Percentiles rank a stretch among this genome's conserved stretches.
Evolutionary conservation across 2,329 filamentous ascomycete species (phyloP).

Genomic region (Paecilomyces sp.): DNA sequence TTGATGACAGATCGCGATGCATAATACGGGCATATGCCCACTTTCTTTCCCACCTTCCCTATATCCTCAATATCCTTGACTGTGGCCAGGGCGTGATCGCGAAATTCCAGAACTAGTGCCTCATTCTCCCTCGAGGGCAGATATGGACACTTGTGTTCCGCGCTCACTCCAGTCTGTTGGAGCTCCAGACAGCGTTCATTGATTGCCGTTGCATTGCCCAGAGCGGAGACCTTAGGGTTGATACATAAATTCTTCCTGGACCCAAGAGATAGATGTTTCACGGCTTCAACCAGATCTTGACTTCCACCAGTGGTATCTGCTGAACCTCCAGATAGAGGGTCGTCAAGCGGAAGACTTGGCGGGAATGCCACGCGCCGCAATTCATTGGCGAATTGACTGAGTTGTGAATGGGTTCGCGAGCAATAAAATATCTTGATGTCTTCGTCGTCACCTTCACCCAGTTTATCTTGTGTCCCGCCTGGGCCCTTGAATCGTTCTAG

Average conservation of each 20-base stretch:
- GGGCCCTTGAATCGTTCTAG: slow-evolving; percentile 59
- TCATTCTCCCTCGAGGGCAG: slow-evolving; percentile 73
- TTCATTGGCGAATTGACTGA: slow-evolving; percentile 81
- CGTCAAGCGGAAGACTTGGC: slow-evolving; percentile 54
- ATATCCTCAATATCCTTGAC: slow-evolving; percentile 93
- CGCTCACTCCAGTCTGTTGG: slow-evolving; percentile 61
- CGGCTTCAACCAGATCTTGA: slow-evolving; percentile 44
- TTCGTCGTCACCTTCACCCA: slow-evolving; percentile 46
- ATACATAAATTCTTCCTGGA: slow-evolving; percentile 87
- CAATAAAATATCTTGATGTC: slow-evolving; percentile 86
- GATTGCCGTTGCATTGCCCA: slow-evolving; percentile 68
- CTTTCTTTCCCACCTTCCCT: slow-evolving; percentile 64
- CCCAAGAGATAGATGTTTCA: slow-evolving; percentile 77
- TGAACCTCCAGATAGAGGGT: slow-evolving; percentile 8
- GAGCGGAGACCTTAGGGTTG: slow-evolving; percentile 68
- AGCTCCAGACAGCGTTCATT: slow-evolving; percentile 90
- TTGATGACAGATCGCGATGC: slow-evolving; percentile 81
- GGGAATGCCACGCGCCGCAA: slow-evolving; percentile 71
- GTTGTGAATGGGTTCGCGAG: slow-evolving; percentile 84
- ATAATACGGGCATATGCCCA: slow-evolving; percentile 90
- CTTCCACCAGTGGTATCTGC: slow-evolving; percentile 11
- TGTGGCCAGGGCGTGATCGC: slow-evolving; percentile 74
- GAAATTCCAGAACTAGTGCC: slow-evolving; percentile 66
- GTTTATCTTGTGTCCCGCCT: slow-evolving; percentile 20
- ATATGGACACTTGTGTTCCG: slow-evolving; percentile 65